Percentiles rank a stretch among this genome's conserved stretches.
Evolutionary conservation across 257 asterid genomes (phyloP).

Genomic region (Leptodermis oblonga): DNA sequence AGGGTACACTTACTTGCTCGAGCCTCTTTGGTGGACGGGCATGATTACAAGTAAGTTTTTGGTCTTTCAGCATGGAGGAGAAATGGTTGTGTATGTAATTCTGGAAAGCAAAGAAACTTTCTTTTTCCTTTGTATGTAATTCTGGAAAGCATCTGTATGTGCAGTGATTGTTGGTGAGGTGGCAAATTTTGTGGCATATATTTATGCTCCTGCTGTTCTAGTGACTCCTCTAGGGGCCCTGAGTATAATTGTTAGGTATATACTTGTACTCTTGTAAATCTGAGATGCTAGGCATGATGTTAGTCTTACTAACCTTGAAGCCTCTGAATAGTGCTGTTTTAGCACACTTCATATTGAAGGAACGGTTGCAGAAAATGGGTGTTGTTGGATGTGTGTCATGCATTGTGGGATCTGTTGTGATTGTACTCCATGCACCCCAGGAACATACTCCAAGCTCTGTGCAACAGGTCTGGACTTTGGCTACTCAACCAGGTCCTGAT

Average conservation of each 20-base stretch:
- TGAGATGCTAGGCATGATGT: slow-evolving; percentile 17
- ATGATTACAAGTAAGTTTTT: slow-evolving; percentile 77
- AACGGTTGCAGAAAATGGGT: slow-evolving; percentile 34
- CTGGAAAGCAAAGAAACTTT: not conserved
- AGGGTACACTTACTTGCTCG: slow-evolving; percentile 73
- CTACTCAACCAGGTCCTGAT: slow-evolving; percentile 40
- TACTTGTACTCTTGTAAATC: slow-evolving; percentile 5
- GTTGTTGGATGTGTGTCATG: slow-evolving; percentile 40
- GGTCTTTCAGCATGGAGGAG: slow-evolving; percentile 4
- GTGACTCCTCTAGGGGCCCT: slow-evolving; percentile 93
- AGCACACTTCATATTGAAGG: slow-evolving; percentile 43
- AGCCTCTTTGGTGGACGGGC: slow-evolving; percentile 98
- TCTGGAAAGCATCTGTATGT: slow-evolving; percentile 13
- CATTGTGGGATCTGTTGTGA: slow-evolving; percentile 43
- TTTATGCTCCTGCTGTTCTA: slow-evolving; percentile 91
- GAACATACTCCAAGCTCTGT: slow-evolving; percentile 42
- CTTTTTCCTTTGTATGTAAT: slow-evolving; percentile 5
- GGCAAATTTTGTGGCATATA: slow-evolving; percentile 82
- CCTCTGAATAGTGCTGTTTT: slow-evolving; percentile 37
- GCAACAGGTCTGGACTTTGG: slow-evolving; percentile 42
- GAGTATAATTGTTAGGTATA: slow-evolving; percentile 82
- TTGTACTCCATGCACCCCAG: slow-evolving; percentile 47
- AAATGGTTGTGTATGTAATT: too few relatives aligned
- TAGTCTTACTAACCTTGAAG: slow-evolving; percentile 31
- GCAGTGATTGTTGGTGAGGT: slow-evolving; percentile 86